Evolutionary conservation across 352 stramenopile genomes (phyloP), one percentile per base, ranked within the genome.

Genomic region (Pilasporangium apinafurcum): DNA sequence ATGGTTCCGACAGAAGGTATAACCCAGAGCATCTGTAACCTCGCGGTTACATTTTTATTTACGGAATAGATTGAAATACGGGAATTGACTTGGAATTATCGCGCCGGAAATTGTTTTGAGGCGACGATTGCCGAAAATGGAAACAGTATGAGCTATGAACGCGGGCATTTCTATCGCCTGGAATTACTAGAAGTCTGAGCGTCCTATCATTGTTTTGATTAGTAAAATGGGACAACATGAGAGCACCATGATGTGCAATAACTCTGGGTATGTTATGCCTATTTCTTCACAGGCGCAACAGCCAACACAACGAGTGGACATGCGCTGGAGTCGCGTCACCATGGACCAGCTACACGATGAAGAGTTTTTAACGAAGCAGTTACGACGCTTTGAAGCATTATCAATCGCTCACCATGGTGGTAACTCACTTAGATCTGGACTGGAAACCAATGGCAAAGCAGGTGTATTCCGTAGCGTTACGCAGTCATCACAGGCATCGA

Each of bases 301-400:
- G 14, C 20, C 21, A 6, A 35, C 31, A 5, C 57, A 49, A 2
- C 71, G 79, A n/a, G 44, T 61, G 17, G 76, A 89, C 49, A 33
- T 77, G 46, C 73, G 74, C 7, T 92, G 79, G 79, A 56, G 64
- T n/a, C 64, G 72, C n/a, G 49, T 92, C 17, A 53, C 56, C 7
- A 63, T 85, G 31, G 71, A 68, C 4, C 76, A 87, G 37, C 58
- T 89, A 24, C 53, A 55, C 17, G 67, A 89, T 36, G 73, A 84
- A 18, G 71, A 77, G 33, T 92, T 89, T 22, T 51, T 92, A 25
- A 56, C 48, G 21, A 82, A 86, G 41, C 74, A 92, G 43, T 37
- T 82, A 31, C 66, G 69, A 28, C 74, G 74, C 3, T 60, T 83
- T 37, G 73, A 89, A 49, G 66, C 52, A 17, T 48, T 71, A 2